Percentiles rank a stretch among this genome's conserved stretches.
Conservation (phyloP, 441 rosid genomes). For the Corymbia citriodora region DNA sequence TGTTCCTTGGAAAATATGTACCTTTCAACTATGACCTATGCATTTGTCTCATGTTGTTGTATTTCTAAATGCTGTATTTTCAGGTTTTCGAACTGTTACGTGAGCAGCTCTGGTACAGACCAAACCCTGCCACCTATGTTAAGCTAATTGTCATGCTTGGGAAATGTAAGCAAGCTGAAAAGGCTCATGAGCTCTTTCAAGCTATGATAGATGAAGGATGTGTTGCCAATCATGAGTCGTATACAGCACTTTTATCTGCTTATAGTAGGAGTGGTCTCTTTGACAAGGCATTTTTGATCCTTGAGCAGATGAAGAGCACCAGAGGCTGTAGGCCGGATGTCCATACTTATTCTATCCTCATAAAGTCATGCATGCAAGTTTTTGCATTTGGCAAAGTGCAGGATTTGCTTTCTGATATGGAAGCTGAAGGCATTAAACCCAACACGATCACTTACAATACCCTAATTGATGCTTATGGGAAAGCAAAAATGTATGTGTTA, state of each 20-base stretch:
- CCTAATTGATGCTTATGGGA: constrained; percentile 82
- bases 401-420: constrained; percentile 71
- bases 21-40: background rate
- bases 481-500: constrained; percentile 63
- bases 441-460: constrained; percentile 76
- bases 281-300: constrained; percentile 54
- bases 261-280: constrained; percentile 71
- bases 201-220: constrained; percentile 79
- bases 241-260: constrained; percentile 74
- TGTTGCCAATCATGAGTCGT: constrained; percentile 53
- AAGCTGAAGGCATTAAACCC: constrained; percentile 54
- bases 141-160: constrained; percentile 89
- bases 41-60: background rate
- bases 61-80: background rate
- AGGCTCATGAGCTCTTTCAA: constrained; percentile 69
- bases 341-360: constrained; percentile 81
- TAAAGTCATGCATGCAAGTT: constrained; percentile 81
- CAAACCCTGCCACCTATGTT: constrained; percentile 58
- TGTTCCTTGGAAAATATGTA: background rate
- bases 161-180: constrained; percentile 81
- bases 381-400: constrained; percentile 54
- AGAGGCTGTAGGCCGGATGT: constrained; percentile 74
- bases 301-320: constrained; percentile 69
- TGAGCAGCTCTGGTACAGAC: constrained; percentile 84
- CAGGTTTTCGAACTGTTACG: constrained; percentile 76